Base-by-base conservation (phyloP, 768 basidiomycete species). In the Boletus pseudopeckii region DNA sequence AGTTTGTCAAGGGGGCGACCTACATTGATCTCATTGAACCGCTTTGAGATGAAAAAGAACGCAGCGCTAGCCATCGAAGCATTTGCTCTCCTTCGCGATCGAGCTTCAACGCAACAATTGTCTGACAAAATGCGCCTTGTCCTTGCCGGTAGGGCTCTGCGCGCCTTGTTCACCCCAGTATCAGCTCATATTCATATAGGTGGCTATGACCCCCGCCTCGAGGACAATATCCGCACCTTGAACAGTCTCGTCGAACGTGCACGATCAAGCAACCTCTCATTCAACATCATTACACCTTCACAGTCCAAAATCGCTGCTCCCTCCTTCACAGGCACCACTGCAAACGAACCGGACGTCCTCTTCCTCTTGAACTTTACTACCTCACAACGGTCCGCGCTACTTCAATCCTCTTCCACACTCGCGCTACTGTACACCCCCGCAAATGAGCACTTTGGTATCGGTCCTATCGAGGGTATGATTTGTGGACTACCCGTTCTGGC, bases 401-500 rank as follows among this genome's bases (percentile, higher is more conserved):
- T 99, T 36, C 80, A 73, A 13, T 78, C 83, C 5, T 68, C 81
- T 0, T 80, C 78, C 5, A 90, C 92, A 0, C 70, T 82, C 15
- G 90, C 82, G 0, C 76, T 98, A 0, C 78, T 99, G 7, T 99
- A 99, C 68, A 99, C 96, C 0, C 97, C 96, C 0, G 75, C 81
- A 8, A 96, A 96, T 69, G 96, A 99, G 64, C 96, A 99, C 68
- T 97, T 98, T 68, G 97, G 96, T 2, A 98, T 99, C 60, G 95
- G 88, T 0, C 96, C 97, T 2, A 81, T 98, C 4, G 96, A 99
- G 69, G 94, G 84, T 0, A 98, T 98, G 93, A 80, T 84, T 8
- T 94, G 90, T 44, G 92, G 93, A 3, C 69, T 98, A 0, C 93
- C 95, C 0, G 88, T 98, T 1, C 72, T 99, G 18, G 95, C 94